Conservation (phyloP, 2,329 filamentous ascomycete species). For the Colletotrichum sp. region DNA sequence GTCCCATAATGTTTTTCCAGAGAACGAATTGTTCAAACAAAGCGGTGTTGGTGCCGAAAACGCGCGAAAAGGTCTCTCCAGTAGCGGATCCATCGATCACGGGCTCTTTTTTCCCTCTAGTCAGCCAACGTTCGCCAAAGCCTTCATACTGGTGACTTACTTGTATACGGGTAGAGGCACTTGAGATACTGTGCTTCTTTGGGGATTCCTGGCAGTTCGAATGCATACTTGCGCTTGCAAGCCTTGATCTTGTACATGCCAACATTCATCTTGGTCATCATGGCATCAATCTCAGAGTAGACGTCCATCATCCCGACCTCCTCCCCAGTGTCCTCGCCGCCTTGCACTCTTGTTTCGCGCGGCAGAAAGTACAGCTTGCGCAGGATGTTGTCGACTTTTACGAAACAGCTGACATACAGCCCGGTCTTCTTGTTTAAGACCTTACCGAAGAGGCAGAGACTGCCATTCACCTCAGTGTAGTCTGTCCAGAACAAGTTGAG, state of each 20-base stretch:
- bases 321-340: conserved; percentile 74
- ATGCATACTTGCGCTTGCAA: conserved; percentile 90
- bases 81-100: conserved; percentile 71
- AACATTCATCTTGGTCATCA: conserved; percentile 89
- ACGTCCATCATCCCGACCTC: conserved; percentile 88
- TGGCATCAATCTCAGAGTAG: conserved; percentile 83
- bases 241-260: conserved; percentile 93
- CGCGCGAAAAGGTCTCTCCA: conserved; percentile 90
- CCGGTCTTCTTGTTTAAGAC: conserved; percentile 87
- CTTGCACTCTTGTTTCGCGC: conserved; percentile 62
- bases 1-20: conserved; percentile 99
- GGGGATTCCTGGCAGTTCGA: conserved; percentile 86
- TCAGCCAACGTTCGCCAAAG: conserved; percentile 21
- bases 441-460: conserved; percentile 93
- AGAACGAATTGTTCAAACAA: conserved; percentile 98
- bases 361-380: conserved; percentile 94
- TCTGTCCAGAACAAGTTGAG: conserved; percentile 97
- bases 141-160: conserved; percentile 41
- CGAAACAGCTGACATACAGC: conserved; percentile 86
- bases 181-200: conserved; percentile 93
- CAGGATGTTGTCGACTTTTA: conserved; percentile 94
- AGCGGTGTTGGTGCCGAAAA: conserved; percentile 92
- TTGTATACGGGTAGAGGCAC: conserved; percentile 93
- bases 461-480: conserved; percentile 91
- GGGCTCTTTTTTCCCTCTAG: conserved; percentile 52